A percentile compares a stretch with the other conserved stretches of the same genome.
phyloP scores from a whole-genome alignment of 2,329 filamentous ascomycete genomes.

The Lachnellula occidentalis region DNA sequence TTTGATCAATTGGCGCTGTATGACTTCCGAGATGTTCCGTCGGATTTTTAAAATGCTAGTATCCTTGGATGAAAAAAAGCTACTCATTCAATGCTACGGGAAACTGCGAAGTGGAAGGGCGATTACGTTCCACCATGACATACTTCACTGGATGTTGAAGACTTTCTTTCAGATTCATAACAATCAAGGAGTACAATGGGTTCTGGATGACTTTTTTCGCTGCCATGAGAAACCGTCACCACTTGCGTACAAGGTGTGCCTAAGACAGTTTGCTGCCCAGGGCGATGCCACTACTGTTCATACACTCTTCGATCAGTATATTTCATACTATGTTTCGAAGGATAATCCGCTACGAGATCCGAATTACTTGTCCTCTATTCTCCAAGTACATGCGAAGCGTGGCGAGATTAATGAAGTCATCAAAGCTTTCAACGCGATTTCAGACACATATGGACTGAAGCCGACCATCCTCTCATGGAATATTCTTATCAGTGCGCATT shows the following conservation, averaged over 20 bases:
- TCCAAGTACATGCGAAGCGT: constrained; percentile 66
- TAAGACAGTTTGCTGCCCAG: constrained; percentile 38
- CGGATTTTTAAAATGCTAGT: constrained; percentile 17
- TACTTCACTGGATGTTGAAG: constrained; percentile 29
- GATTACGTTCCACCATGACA: constrained; percentile 12
- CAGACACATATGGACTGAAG: constrained; percentile 45
- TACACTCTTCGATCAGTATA: constrained; percentile 38
- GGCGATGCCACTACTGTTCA: constrained; percentile 42
- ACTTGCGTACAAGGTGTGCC: constrained; percentile 30
- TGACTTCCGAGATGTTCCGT: constrained; percentile 16
- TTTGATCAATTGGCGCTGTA: constrained; percentile 18
- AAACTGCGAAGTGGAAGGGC: constrained; percentile 11
- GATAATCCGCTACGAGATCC: constrained; percentile 8
- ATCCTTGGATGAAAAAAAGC: constrained; percentile 12
- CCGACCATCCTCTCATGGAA: constrained; percentile 67
- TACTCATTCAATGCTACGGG: constrained; percentile 23
- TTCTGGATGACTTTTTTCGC: constrained; percentile 34
- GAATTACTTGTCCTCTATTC: constrained; percentile 46
- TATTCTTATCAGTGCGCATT: constrained; percentile 66
- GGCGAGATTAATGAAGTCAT: constrained; percentile 58
- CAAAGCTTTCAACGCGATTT: constrained; percentile 58
- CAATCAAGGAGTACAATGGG: constrained; percentile 32
- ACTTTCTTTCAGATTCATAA: constrained; percentile 29
- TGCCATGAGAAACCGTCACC: constrained; percentile 26
- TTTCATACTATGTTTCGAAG: constrained; percentile 10